Percentiles rank a stretch among this genome's conserved stretches.
Evolutionary conservation across 305 asterid genomes (phyloP).

Genomic region (Fraxinus sp.): DNA sequence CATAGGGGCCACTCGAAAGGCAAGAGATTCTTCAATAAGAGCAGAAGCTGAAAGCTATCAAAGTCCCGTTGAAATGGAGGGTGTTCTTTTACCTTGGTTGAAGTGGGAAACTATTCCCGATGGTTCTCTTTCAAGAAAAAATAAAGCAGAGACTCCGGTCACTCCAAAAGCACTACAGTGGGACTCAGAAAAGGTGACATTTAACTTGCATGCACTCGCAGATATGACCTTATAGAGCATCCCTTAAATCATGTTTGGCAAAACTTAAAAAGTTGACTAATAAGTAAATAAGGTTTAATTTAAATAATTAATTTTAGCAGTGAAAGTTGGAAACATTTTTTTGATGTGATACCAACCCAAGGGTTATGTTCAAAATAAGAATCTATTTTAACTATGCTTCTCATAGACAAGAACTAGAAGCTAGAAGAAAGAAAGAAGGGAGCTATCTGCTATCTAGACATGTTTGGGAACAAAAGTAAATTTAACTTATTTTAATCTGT

Average conservation of each 20-base stretch:
- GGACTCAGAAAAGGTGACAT: constrained; percentile 39
- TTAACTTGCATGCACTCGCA: neutral
- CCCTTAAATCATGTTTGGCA: neutral
- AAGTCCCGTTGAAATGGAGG: constrained; percentile 44
- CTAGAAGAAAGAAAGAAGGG: neutral
- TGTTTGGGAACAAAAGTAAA: neutral
- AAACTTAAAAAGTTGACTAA: neutral
- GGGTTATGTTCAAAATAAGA: neutral
- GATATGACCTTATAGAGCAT: neutral
- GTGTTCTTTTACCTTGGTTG: constrained; percentile 51
- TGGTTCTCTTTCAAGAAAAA: constrained; percentile 28
- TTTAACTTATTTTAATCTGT: no score
- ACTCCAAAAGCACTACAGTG: constrained; percentile 37
- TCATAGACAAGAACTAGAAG: neutral
- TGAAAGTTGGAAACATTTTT: neutral
- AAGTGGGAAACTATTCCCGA: constrained; percentile 51
- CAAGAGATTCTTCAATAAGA: constrained; percentile 35
- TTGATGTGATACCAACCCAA: neutral
- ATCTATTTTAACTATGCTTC: neutral
- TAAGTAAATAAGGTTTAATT: neutral
- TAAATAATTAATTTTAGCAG: neutral
- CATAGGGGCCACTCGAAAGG: constrained; percentile 50
- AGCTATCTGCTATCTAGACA: neutral
- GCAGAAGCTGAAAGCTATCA: constrained; percentile 39
- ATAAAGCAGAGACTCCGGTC: constrained; percentile 28